phyloP scores from a whole-genome alignment of 768 basidiomycete species.

The Russula compacta region DNA sequence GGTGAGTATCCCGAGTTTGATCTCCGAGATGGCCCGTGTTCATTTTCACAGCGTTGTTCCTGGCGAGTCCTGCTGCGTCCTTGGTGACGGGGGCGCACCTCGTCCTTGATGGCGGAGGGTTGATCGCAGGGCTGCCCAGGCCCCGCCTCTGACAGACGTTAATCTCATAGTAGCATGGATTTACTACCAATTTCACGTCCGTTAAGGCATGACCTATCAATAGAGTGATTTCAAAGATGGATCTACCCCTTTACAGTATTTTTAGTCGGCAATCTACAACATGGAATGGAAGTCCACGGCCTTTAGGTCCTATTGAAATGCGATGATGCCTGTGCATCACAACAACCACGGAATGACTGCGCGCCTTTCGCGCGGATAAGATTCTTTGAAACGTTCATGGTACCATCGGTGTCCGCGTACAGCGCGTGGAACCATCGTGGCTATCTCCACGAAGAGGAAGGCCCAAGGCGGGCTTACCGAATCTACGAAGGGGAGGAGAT shows the following conservation, averaged over 20 bases:
- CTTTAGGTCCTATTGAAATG: background rate
- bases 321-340: constrained; percentile 25
- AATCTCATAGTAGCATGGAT: background rate
- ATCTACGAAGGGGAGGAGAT: constrained; percentile 26
- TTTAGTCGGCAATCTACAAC: background rate
- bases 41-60: constrained; percentile 25
- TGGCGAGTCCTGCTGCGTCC: constrained; percentile 55
- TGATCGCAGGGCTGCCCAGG: background rate
- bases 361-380: constrained; percentile 68
- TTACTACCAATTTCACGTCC: background rate
- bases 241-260: background rate
- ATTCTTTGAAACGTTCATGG: constrained; percentile 54
- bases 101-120: constrained; percentile 48
- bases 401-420: constrained; percentile 86
- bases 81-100: constrained; percentile 71
- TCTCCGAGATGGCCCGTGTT: background rate
- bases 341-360: constrained; percentile 74
- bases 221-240: background rate
- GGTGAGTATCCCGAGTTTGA: constrained; percentile 22
- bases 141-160: constrained; percentile 4
- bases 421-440: constrained; percentile 75
- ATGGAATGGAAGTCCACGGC: background rate
- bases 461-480: constrained; percentile 65
- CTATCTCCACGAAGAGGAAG: constrained; percentile 65
- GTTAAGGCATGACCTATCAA: background rate